Conservation (phyloP, 257 asterid species). For the Gynochthodes officinalis region DNA sequence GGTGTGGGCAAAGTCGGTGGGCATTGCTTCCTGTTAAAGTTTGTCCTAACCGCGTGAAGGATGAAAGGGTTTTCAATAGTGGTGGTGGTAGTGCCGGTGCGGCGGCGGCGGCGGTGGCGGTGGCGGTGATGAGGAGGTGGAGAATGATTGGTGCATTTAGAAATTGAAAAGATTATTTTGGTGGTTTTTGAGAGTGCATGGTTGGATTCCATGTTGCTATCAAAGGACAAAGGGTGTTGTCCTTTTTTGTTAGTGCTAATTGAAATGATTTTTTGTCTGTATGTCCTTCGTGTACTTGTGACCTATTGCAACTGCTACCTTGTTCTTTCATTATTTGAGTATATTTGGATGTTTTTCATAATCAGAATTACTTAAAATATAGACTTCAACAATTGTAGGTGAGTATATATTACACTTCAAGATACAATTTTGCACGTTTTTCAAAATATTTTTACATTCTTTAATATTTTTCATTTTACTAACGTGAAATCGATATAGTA, state of each 20-base stretch:
- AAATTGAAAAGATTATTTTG: neutral
- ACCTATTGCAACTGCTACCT: too few species aligned
- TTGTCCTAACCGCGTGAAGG: neutral
- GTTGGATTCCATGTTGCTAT: constrained; percentile 25
- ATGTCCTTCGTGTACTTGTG: too few species aligned
- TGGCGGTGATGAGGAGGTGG: neutral
- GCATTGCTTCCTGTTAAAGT: neutral
- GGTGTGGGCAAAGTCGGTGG: constrained; percentile 1
- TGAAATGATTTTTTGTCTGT: neutral
- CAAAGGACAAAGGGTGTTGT: neutral
- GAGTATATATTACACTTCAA: too few species aligned
- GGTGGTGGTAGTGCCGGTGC: neutral
- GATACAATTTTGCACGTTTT: too few species aligned
- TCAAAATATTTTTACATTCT: too few species aligned
- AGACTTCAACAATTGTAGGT: too few species aligned
- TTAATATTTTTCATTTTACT: too few species aligned
- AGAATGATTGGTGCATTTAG: constrained; percentile 14
- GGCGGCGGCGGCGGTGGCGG: neutral
- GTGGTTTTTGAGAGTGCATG: constrained; percentile 12
- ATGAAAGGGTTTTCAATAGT: neutral
- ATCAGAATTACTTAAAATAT: too few species aligned
- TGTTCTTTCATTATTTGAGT: too few species aligned
- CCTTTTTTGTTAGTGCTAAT: constrained; percentile 16
- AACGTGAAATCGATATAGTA: too few species aligned
- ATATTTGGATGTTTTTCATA: too few species aligned